Percentiles rank a stretch among this genome's conserved stretches.
Conservation (phyloP, 2,329 filamentous ascomycete genomes). For the Pseudogymnoascus sp. region DNA sequence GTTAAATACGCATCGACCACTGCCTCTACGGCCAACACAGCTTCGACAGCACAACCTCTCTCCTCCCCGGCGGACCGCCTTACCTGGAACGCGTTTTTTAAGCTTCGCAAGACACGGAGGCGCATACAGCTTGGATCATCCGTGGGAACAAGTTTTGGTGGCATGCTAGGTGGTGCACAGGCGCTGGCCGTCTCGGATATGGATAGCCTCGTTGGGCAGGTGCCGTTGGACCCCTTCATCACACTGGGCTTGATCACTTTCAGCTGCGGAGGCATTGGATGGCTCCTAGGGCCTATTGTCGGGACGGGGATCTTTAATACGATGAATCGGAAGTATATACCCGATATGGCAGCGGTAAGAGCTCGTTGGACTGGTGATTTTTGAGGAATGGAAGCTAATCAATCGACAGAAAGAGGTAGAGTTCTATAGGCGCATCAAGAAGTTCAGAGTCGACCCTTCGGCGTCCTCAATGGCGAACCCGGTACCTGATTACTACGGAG, state of each 20-base stretch:
- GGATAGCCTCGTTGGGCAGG: conserved; percentile 59
- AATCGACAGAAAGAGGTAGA: conserved; percentile 70
- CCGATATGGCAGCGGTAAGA: conserved; percentile 61
- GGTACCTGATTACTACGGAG: conserved; percentile 83
- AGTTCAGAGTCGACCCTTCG: conserved; percentile 82
- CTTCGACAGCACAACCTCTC: conserved; percentile 10
- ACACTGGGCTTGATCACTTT: conserved; percentile 73
- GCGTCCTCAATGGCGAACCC: conserved; percentile 86
- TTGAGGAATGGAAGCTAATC: conserved; percentile 7
- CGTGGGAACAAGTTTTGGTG: conserved; percentile 51
- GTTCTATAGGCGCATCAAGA: conserved; percentile 87
- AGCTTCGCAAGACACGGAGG: conserved; percentile 75
- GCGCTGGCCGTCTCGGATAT: conserved; percentile 62
- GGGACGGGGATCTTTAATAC: conserved; percentile 73
- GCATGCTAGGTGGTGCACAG: conserved; percentile 54
- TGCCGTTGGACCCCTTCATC: conserved; percentile 82
- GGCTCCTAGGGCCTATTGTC: conserved; percentile 76
- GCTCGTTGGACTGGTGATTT: not conserved
- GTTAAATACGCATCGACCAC: conserved; percentile 13
- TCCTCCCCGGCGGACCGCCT: conserved; percentile 30
- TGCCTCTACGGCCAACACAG: conserved; percentile 12
- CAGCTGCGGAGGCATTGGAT: conserved; percentile 70
- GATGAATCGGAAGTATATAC: conserved; percentile 60
- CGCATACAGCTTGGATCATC: conserved; percentile 76
- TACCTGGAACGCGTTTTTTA: conserved; percentile 90